Evolutionary conservation across 2,329 filamentous ascomycete genomes (phyloP).

Genomic region (Cladosporium halotolerans): DNA sequence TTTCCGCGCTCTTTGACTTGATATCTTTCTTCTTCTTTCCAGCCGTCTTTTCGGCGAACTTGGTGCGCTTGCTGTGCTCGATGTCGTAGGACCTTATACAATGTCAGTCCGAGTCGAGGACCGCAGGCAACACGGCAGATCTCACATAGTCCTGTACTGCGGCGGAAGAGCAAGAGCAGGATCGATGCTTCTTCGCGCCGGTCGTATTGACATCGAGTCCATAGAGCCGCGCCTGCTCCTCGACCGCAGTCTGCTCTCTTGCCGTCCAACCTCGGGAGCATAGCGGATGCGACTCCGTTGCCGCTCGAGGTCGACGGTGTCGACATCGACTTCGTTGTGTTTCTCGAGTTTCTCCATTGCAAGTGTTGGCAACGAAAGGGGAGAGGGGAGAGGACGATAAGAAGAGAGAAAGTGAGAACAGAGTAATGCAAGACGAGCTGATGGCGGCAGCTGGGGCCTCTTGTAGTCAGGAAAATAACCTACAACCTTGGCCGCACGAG

Average conservation of each 20-base stretch:
- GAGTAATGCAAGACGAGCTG: not conserved
- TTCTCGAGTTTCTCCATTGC: constrained; percentile 6
- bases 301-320: constrained; percentile 10
- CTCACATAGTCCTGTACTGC: constrained; percentile 34
- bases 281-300: constrained; percentile 15
- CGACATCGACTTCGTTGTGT: constrained; percentile 3
- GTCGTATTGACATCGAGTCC: constrained; percentile 32
- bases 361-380: not conserved
- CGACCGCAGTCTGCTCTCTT: constrained; percentile 20
- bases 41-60: constrained; percentile 24
- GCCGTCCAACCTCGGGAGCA: constrained; percentile 31
- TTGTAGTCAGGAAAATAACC: not conserved
- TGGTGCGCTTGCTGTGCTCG: constrained; percentile 28
- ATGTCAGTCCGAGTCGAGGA: not conserved
- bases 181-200: constrained; percentile 35
- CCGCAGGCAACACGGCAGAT: not conserved
- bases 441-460: not conserved
- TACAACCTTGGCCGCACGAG: not conserved
- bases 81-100: constrained; percentile 36
- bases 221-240: constrained; percentile 14
- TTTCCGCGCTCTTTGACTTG: constrained; percentile 30
- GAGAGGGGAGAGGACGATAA: not conserved
- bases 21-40: constrained; percentile 30
- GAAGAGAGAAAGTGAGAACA: not conserved
- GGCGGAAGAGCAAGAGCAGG: constrained; percentile 39